Percentiles rank a stretch among this genome's conserved stretches.
Evolutionary conservation across 1,284 basidiomycete genomes (phyloP).

Genomic region (Stereum hirsutum): DNA sequence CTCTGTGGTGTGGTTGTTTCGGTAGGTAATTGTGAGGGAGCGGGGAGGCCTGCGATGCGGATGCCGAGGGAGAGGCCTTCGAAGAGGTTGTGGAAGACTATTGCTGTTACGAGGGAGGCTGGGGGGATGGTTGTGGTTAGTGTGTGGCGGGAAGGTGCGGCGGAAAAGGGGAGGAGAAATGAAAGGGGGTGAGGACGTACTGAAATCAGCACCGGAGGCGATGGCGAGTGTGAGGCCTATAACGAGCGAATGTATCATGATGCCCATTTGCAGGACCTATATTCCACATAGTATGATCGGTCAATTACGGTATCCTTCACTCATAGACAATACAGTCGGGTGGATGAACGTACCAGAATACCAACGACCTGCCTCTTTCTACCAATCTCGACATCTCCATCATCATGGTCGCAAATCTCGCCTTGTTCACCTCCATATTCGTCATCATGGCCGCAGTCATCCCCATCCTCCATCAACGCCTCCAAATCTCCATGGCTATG

Average conservation of each 20-base stretch:
- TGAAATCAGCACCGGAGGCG: conserved; percentile 58
- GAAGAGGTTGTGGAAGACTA: conserved; percentile 74
- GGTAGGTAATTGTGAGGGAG: conserved; percentile 14
- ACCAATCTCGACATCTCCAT: conserved; percentile 29
- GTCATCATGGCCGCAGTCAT: too few species aligned
- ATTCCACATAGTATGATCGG: conserved; percentile 1
- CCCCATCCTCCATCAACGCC: conserved; percentile 15
- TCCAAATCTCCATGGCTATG: conserved; percentile 19
- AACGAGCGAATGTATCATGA: conserved; percentile 77
- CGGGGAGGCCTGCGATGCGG: conserved; percentile 59
- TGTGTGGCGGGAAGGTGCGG: too few species aligned
- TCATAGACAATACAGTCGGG: too few species aligned
- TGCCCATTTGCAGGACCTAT: conserved; percentile 67
- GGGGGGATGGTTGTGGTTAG: conserved; percentile 5
- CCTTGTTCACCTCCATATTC: conserved; percentile 10
- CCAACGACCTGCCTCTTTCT: conserved; percentile 52
- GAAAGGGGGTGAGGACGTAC: conserved; percentile 27
- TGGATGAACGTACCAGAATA: conserved; percentile 46
- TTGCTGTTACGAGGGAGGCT: conserved; percentile 67
- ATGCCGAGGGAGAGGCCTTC: conserved; percentile 74
- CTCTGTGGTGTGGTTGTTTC: too few species aligned
- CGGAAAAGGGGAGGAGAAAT: too few species aligned
- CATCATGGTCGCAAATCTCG: conserved; percentile 16
- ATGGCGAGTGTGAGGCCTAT: conserved; percentile 68
- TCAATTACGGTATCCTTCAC: neutral